phyloP scores from a whole-genome alignment of 495 filamentous ascomycete species.

The Tuber melanosporum region DNA sequence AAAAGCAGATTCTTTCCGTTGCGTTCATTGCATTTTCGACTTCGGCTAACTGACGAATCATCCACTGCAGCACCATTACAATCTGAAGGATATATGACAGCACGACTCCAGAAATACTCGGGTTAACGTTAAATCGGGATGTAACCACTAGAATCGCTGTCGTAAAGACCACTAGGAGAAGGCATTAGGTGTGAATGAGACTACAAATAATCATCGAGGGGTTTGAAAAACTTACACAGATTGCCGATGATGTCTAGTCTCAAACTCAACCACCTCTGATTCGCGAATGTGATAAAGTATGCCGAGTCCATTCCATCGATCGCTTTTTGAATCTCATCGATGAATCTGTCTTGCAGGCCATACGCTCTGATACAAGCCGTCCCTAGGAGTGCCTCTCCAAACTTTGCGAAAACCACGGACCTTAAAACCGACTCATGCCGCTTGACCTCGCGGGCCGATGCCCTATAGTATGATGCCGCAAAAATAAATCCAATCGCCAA shows the following conservation, averaged over 20 bases:
- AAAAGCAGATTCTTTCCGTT: conserved; percentile 88
- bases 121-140: conserved; percentile 77
- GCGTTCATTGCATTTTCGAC: conserved; percentile 98
- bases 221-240: conserved; percentile 30
- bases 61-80: conserved; percentile 94
- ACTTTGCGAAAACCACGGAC: conserved; percentile 81
- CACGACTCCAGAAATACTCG: conserved; percentile 78
- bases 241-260: conserved; percentile 80
- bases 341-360: conserved; percentile 68
- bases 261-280: conserved; percentile 84
- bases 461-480: conserved; percentile 78
- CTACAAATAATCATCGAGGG: too few species aligned
- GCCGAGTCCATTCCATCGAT: conserved; percentile 90
- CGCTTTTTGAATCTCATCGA: conserved; percentile 56
- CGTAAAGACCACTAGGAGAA: conserved; percentile 60
- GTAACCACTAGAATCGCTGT: conserved; percentile 88
- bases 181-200: background rate
- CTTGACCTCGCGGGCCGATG: conserved; percentile 89
- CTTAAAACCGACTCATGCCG: conserved; percentile 84
- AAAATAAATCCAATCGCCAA: conserved; percentile 73
- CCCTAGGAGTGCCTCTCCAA: conserved; percentile 79
- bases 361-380: conserved; percentile 83
- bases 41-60: conserved; percentile 87
- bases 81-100: conserved; percentile 88
- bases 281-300: conserved; percentile 88